Conservation (phyloP, 192 early-diverging fungal species). For the Spizellomyces sp. region DNA sequence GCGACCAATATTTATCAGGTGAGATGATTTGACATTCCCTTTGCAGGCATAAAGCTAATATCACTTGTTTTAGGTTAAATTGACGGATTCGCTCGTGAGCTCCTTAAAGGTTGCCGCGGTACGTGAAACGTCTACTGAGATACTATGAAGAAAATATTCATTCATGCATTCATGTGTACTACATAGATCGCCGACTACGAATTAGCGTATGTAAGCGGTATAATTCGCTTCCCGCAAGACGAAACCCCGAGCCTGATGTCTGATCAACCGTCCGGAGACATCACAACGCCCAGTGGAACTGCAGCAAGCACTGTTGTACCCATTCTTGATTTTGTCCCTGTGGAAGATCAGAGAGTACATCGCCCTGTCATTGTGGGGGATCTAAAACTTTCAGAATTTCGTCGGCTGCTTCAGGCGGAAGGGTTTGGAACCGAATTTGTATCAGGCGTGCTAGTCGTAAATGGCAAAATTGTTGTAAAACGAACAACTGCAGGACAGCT, state of each 20-base stretch:
- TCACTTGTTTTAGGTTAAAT: constrained; percentile 43
- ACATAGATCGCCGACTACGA: constrained; percentile 73
- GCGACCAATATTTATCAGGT: constrained; percentile 87
- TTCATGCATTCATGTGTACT: constrained; percentile 9
- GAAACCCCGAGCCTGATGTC: constrained; percentile 4
- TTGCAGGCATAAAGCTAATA: background rate
- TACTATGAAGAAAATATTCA: background rate
- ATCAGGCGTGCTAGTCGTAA: constrained; percentile 83
- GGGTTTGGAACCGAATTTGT: constrained; percentile 84
- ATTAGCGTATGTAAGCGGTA: constrained; percentile 75
- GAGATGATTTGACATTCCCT: background rate
- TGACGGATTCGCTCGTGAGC: constrained; percentile 88
- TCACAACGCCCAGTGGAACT: constrained; percentile 38
- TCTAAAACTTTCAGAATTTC: constrained; percentile 80
- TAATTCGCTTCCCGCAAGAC: constrained; percentile 58
- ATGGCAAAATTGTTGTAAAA: constrained; percentile 54
- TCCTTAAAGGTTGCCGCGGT: constrained; percentile 76
- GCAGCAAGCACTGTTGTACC: constrained; percentile 49
- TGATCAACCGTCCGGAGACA: constrained; percentile 8
- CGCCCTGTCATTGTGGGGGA: constrained; percentile 84
- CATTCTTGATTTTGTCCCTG: constrained; percentile 67
- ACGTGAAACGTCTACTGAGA: constrained; percentile 14
- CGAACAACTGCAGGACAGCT: constrained; percentile 48
- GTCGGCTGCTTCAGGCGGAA: constrained; percentile 64
- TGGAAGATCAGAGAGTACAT: constrained; percentile 46